Base-by-base conservation (phyloP, 2,329 filamentous ascomycete species). In the Penicillium sp. region DNA sequence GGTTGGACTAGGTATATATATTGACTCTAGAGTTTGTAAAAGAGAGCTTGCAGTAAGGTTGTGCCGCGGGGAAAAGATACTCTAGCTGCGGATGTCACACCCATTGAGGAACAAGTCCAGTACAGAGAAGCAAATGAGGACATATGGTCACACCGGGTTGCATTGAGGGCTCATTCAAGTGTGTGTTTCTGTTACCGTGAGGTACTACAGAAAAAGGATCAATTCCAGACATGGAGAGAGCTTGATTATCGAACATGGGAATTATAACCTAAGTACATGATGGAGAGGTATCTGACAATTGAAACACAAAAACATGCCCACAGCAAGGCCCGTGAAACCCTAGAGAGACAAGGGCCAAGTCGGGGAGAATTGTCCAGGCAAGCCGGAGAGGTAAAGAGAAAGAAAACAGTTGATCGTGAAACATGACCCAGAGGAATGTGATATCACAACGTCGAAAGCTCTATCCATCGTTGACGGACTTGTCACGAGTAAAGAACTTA, bases 271-370 rank as follows among this genome's bases (percentile, higher is more conserved):
- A 68, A 61, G 54, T 71, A 73, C 67, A 72, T 63, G 55, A 60
- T 56, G 64, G 62, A 66, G 67, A 73, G 71, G 69, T 72, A 73
- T 72, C 69, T 71, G 68, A 65, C 65, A 67, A 56, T 52, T 47
- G 43, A 53, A 57, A 46, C 26, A 55, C 55, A 58, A 55, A 54
- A 54, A 62, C 48, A 64, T 56, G 56, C 56, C 59, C 52, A 57
- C 39, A 47, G 39, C 58, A 48, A 60, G 39, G 27, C n/a, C 35
- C 19, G 13, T 13, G 22, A 52, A 37, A 43, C 22, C 35, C 27
- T 33, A 21, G 44, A 42, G 31, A 55, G 26, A 7, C 44, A 24
- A 16, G 33, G 26, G 57, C 45, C n/a, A 43, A 52, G 33, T 54
- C 54, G 39, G 54, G 39, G 42, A 49, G 29, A 46, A 43, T 58